Base-by-base conservation (phyloP, 305 asterid species). In the Fraxinus latifolia region DNA sequence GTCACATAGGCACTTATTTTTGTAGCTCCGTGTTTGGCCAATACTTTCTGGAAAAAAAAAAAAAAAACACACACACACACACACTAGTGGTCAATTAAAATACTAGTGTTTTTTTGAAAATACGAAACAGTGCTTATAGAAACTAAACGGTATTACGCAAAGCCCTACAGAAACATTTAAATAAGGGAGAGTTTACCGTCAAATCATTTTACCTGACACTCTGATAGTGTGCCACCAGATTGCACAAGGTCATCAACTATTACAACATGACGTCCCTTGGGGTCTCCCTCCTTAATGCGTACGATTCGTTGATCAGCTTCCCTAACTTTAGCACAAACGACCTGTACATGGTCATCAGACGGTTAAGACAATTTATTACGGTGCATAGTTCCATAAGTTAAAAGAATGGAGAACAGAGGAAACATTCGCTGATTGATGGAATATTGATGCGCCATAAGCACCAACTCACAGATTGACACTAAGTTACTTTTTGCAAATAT, bases 201-300 rank as follows among this genome's bases (percentile, higher is more conserved):
- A 27, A 67, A 23, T 67, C 39, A 29, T 12, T 85, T 86, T 55
- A 95, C 99, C 95, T 95, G 99, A 85, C 99, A 95, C 87, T 95
- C 98, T 44, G 84, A 76, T 55, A 95, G 88, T 33, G 99, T 94
- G 88, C 99, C 94, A 37, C 99, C 99, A 74, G 99, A 95, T 86
- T 95, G 99, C 47, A 95, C 99, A 77, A 95, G 98, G 87, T 95
- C 99, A 80, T 95, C 99, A 75, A 95, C 99, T 87, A 95, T 95
- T 91, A 95, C 98, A 78, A 95, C 97, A 73, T 95, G 99, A 53
- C 94, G 98, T 72, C 97, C 97, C 79, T 88, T 88, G 27, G 98
- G 93, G 6, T 94, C 92, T 71, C 99, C 99, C 87, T 95, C 99
- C 90, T 94, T 95, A 74, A 95, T 80, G 83, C 97, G 91, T 32